Conservation (phyloP, 2,329 filamentous ascomycete species). For the Stagonosporopsis tanaceti region DNA sequence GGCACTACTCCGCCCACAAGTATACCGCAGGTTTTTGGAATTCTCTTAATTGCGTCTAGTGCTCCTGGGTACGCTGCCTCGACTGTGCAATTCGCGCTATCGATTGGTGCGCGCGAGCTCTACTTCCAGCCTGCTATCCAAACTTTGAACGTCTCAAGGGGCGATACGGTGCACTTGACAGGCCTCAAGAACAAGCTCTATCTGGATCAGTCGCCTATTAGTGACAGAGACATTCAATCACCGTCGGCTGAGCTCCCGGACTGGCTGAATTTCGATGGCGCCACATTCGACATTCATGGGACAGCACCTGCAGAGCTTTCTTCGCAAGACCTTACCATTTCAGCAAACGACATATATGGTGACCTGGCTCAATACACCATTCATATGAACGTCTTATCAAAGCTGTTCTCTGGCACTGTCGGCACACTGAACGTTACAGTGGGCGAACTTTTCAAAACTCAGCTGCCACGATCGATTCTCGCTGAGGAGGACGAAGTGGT, state of each 20-base stretch:
- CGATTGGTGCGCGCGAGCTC: slow-evolving; percentile 75
- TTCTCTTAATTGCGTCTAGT: slow-evolving; percentile 80
- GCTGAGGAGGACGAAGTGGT: slow-evolving; percentile 51
- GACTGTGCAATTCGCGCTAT: slow-evolving; percentile 72
- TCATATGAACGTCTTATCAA: slow-evolving; percentile 51
- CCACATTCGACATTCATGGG: slow-evolving; percentile 70
- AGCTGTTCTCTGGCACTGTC: slow-evolving; percentile 55
- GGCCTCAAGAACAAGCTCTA: slow-evolving; percentile 44
- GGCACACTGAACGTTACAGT: slow-evolving; percentile 57
- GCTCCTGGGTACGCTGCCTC: slow-evolving; percentile 77
- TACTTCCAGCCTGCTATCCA: slow-evolving; percentile 63
- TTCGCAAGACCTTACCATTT: slow-evolving; percentile 69
- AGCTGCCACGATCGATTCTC: slow-evolving; percentile 56
- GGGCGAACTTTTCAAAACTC: slow-evolving; percentile 59
- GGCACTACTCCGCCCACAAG: slow-evolving; percentile 74
- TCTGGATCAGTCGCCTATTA: slow-evolving; percentile 53
- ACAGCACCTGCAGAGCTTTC: slow-evolving; percentile 66
- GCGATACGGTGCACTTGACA: slow-evolving; percentile 41
- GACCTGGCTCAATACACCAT: slow-evolving; percentile 68
- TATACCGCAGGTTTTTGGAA: slow-evolving; percentile 73
- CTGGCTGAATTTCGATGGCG: slow-evolving; percentile 74
- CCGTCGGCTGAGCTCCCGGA: slow-evolving; percentile 65
- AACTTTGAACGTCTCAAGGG: slow-evolving; percentile 44
- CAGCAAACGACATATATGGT: slow-evolving; percentile 65
- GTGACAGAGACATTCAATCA: slow-evolving; percentile 59